phyloP scores from a whole-genome alignment of 2,329 filamentous ascomycete genomes.

The Rhynchosporium graminicola region DNA sequence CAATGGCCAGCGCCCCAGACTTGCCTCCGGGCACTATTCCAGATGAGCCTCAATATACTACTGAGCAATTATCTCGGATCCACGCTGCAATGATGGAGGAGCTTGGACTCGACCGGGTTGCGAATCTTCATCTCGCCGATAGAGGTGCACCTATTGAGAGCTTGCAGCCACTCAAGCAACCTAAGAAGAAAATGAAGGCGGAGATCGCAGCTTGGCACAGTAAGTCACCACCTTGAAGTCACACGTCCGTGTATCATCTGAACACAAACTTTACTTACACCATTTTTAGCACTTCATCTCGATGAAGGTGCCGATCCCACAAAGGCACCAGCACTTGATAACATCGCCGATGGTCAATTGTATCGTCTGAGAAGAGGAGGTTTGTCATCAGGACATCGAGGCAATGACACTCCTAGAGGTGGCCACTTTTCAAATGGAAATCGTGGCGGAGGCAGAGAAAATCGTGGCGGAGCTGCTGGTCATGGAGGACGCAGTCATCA shows the following conservation, averaged over 20 bases:
- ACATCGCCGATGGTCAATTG: constrained; percentile 36
- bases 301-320: constrained; percentile 32
- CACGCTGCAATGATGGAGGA: constrained; percentile 32
- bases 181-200: constrained; percentile 8
- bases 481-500: no score
- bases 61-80: constrained; percentile 1
- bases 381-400: constrained; percentile 12
- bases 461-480: neutral
- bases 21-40: neutral
- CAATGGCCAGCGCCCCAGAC: constrained; percentile 4
- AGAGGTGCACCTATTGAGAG: constrained; percentile 10
- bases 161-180: neutral
- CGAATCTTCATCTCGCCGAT: constrained; percentile 35
- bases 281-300: constrained; percentile 25
- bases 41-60: neutral
- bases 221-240: constrained; percentile 19
- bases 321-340: constrained; percentile 26
- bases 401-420: constrained; percentile 12
- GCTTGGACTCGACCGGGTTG: constrained; percentile 35
- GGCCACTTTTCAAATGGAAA: neutral
- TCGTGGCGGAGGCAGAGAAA: constrained; percentile 18
- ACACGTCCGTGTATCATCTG: neutral
- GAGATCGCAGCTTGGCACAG: constrained; percentile 30
- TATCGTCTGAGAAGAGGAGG: constrained; percentile 32
- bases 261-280: constrained; percentile 10